A percentile compares a stretch with the other conserved stretches of the same genome.
These are phyloP conservation scores for Aspergillus tanneri DNA, from an alignment of 2,329 filamentous ascomycete genomes.

Conservation along the genomic window DNA sequence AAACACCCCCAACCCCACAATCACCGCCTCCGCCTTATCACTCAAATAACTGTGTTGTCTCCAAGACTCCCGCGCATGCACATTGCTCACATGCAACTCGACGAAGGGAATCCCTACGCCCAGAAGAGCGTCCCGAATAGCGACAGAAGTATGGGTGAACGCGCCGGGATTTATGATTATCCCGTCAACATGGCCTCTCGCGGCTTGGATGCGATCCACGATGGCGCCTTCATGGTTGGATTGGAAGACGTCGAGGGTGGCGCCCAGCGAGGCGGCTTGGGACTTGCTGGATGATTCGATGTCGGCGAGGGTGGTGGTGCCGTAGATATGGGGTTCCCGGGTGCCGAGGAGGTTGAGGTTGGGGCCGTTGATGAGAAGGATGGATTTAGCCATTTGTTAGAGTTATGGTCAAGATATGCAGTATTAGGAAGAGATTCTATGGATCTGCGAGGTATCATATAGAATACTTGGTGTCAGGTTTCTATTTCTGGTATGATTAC, in stretches of 20 bases:
- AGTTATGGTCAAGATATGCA: background rate
- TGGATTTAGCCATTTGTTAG: conserved; percentile 39
- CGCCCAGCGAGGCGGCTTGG: conserved; percentile 52
- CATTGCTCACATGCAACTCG: conserved; percentile 74
- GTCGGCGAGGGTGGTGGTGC: conserved; percentile 64
- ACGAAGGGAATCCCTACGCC: conserved; percentile 71
- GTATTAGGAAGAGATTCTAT: background rate
- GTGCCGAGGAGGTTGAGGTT: conserved; percentile 79
- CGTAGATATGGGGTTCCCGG: conserved; percentile 72
- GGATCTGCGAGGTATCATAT: too few relatives aligned
- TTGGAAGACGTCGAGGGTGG: conserved; percentile 62
- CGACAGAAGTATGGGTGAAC: conserved; percentile 74
- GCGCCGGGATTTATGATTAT: conserved; percentile 72
- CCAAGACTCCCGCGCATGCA: conserved; percentile 69
- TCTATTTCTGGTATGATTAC: too few relatives aligned
- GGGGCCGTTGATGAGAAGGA: conserved; percentile 77
- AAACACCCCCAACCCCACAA: conserved; percentile 66
- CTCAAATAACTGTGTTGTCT: conserved; percentile 69
- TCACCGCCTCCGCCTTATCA: conserved; percentile 72
- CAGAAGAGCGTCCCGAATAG: conserved; percentile 69
- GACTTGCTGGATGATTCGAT: conserved; percentile 53
- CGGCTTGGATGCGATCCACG: conserved; percentile 70
- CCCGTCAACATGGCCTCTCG: conserved; percentile 59
- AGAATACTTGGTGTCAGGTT: too few relatives aligned
- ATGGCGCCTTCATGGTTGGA: conserved; percentile 77